phyloP scores from a whole-genome alignment of 106 monocot species.

The Dendrobium chrysotoxum region DNA sequence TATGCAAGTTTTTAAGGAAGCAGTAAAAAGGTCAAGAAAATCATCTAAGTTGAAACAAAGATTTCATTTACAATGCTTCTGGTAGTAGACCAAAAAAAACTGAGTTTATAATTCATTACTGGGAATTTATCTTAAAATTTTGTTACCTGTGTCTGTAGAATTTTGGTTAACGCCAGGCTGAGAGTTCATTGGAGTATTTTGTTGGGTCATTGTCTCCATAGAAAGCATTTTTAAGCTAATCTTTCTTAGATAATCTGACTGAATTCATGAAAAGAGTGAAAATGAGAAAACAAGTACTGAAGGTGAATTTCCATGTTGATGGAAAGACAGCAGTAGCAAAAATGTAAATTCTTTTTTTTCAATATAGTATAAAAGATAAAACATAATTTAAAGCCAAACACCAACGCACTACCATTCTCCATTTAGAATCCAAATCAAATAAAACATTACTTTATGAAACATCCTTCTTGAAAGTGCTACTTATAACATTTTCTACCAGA shows the following conservation, averaged over 20 bases:
- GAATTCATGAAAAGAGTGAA: constrained; percentile 13
- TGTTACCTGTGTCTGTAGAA: constrained; percentile 48
- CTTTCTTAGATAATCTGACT: constrained; percentile 76
- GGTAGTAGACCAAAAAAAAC: not conserved
- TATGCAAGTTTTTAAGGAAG: not conserved
- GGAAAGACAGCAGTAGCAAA: not conserved
- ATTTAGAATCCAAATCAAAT: not conserved
- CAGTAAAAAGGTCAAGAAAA: not conserved
- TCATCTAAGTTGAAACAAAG: not conserved
- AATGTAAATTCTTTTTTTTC: not conserved
- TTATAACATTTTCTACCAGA: not conserved
- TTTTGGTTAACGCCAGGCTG: constrained; percentile 27
- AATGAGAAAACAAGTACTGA: constrained; percentile 2
- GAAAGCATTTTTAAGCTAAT: constrained; percentile 85
- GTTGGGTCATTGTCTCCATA: constrained; percentile 65
- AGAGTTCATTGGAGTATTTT: constrained; percentile 26
- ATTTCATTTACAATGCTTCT: not conserved
- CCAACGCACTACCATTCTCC: not conserved
- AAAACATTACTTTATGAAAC: not conserved
- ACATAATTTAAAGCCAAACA: not conserved
- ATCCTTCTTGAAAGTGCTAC: not conserved
- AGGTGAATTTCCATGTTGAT: not conserved
- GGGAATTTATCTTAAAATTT: not conserved
- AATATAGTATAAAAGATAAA: not conserved
- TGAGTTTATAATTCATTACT: not conserved